Percentiles rank a stretch among this genome's conserved stretches.
phyloP scores from a whole-genome alignment of 2,329 filamentous ascomycete species.

The Fusarium illudens region DNA sequence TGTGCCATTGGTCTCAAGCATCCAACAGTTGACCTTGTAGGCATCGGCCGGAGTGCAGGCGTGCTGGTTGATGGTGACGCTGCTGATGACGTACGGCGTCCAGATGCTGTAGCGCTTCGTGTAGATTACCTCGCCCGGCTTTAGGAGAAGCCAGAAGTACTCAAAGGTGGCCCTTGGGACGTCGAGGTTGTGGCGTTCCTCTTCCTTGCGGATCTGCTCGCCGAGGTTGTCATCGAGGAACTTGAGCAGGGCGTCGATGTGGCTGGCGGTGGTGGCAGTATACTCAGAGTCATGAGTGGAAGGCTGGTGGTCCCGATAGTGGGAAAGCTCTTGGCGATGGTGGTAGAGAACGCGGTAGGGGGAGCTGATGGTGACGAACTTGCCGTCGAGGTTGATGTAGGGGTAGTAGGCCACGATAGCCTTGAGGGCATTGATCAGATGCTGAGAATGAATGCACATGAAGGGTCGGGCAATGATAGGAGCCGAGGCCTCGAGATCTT shows the following conservation, averaged over 20 bases:
- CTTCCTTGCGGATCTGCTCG: conserved; percentile 51
- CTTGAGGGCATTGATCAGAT: conserved; percentile 57
- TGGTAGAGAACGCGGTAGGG: conserved; percentile 61
- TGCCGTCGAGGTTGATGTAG: conserved; percentile 48
- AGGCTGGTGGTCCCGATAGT: conserved; percentile 54
- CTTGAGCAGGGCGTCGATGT: conserved; percentile 56
- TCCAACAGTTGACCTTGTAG: conserved; percentile 53
- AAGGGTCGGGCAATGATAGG: conserved; percentile 45
- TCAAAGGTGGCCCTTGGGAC: conserved; percentile 55
- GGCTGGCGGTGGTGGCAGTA: conserved; percentile 50
- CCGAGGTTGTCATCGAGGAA: conserved; percentile 54
- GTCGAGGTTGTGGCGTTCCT: conserved; percentile 49
- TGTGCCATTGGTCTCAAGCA: conserved; percentile 48
- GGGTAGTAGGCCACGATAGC: conserved; percentile 61
- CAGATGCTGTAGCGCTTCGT: conserved; percentile 51
- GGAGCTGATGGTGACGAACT: conserved; percentile 50
- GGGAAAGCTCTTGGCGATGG: conserved; percentile 53
- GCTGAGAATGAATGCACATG: conserved; percentile 56
- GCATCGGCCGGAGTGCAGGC: conserved; percentile 12
- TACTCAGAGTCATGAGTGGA: conserved; percentile 53
- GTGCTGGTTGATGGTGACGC: conserved; percentile 35
- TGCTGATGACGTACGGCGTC: conserved; percentile 54
- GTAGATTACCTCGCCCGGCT: conserved; percentile 57
- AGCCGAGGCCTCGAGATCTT: conserved; percentile 37
- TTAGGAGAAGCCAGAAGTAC: conserved; percentile 57